Conservation (phyloP, 2,329 filamentous ascomycete genomes). For the Penicillium palitans region DNA sequence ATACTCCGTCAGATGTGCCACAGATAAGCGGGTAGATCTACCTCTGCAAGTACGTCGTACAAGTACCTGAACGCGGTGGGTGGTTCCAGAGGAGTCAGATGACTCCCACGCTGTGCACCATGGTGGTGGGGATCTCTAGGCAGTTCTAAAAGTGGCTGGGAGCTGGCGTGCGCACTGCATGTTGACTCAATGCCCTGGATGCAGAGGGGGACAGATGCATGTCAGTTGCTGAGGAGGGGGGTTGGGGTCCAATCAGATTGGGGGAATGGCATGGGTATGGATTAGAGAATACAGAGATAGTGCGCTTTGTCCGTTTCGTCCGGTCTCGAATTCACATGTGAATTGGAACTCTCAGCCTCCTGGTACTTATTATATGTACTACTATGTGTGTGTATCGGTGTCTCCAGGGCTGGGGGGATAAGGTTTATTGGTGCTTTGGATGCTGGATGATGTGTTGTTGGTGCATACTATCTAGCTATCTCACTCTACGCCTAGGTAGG, state of each 20-base stretch:
- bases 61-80: constrained; percentile 1
- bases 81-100: constrained; percentile 23
- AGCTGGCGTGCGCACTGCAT: constrained; percentile 8
- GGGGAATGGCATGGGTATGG: background rate
- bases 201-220: constrained; percentile 7
- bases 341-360: constrained; percentile 5
- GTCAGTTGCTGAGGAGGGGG: background rate
- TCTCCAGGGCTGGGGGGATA: background rate
- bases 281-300: background rate
- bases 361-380: background rate
- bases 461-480: background rate
- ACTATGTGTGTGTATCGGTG: background rate
- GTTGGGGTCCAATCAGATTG: constrained; percentile 2
- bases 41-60: background rate
- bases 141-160: constrained; percentile 16
- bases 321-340: constrained; percentile 7
- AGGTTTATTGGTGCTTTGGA: background rate
- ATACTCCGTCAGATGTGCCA: background rate
- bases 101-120: constrained; percentile 18
- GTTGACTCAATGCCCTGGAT: constrained; percentile 11
- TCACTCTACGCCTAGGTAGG: too few species aligned
- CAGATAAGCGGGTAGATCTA: constrained; percentile 9
- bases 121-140: background rate
- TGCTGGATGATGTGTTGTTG: background rate
- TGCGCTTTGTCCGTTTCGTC: constrained; percentile 8